Evolutionary conservation across 2,329 filamentous ascomycete genomes (phyloP).

Genomic region (Pseudogymnoascus verrucosus): DNA sequence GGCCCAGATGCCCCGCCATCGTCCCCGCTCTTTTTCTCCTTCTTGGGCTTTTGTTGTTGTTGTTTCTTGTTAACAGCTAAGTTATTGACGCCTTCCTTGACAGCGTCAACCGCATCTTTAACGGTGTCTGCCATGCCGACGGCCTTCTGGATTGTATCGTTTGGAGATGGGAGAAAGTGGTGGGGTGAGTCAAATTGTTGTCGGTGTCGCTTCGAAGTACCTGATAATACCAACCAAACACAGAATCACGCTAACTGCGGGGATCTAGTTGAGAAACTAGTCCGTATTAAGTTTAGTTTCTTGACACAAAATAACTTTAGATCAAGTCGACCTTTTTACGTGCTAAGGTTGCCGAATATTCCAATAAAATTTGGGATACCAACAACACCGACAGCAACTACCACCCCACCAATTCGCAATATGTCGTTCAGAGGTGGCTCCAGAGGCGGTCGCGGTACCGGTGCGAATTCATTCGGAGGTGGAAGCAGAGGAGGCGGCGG

Average conservation of each 20-base stretch:
- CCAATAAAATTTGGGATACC: conserved; percentile 7
- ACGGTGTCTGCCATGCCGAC: conserved; percentile 38
- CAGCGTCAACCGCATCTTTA: conserved; percentile 39
- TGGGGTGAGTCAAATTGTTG: conserved; percentile 10
- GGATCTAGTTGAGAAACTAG: conserved; percentile 8
- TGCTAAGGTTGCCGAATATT: conserved; percentile 9
- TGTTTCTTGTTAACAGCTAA: conserved; percentile 38
- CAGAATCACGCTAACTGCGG: conserved; percentile 1
- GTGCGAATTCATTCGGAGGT: conserved; percentile 41
- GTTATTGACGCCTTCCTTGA: conserved; percentile 53
- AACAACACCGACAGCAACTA: conserved; percentile 8
- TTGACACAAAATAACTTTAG: conserved; percentile 10
- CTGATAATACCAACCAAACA: background rate
- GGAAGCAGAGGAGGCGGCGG: conserved; percentile 40
- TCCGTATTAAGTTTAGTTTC: background rate
- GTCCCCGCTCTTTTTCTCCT: conserved; percentile 45
- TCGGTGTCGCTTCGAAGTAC: conserved; percentile 8
- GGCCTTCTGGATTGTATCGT: background rate
- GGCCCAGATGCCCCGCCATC: conserved; percentile 31
- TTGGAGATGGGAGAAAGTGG: background rate
- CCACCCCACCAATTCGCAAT: conserved; percentile 31
- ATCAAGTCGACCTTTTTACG: conserved; percentile 6
- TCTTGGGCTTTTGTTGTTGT: conserved; percentile 35
- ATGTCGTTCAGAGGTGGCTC: conserved; percentile 50
- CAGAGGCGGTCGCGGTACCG: conserved; percentile 38